Conservation (phyloP, 495 filamentous ascomycete species). For the Oleoguttula mirabilis region DNA sequence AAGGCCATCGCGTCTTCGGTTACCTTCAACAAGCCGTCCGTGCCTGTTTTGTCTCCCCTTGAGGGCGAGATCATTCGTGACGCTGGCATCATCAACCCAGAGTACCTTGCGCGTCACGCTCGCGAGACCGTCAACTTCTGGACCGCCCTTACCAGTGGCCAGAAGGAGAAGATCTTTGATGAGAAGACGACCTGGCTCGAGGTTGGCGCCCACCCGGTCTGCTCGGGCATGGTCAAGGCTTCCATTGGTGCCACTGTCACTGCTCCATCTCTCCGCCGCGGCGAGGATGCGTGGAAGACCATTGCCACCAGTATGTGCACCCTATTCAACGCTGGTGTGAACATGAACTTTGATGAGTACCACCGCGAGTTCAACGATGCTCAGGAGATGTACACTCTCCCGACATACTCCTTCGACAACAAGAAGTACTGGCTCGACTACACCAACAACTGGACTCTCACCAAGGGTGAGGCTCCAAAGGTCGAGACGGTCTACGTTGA, state of each 20-base stretch:
- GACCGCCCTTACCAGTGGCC: conserved; percentile 29
- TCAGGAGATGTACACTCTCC: conserved; percentile 33
- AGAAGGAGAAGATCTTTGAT: conserved; percentile 31
- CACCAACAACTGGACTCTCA: conserved; percentile 39
- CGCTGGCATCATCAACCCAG: conserved; percentile 31
- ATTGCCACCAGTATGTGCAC: conserved; percentile 32
- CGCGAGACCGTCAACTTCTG: conserved; percentile 37
- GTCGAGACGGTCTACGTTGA: conserved; percentile 19
- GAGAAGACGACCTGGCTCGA: conserved; percentile 36
- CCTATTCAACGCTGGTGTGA: conserved; percentile 31
- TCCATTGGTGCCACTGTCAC: conserved; percentile 30
- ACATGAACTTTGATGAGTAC: conserved; percentile 38
- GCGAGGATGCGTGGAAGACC: conserved; percentile 38
- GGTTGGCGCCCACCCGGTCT: conserved; percentile 34
- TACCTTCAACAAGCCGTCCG: conserved; percentile 31
- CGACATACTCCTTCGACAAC: conserved; percentile 38
- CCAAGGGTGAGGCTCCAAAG: conserved; percentile 33
- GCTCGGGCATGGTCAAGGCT: conserved; percentile 33
- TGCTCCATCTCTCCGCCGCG: conserved; percentile 33
- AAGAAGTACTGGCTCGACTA: conserved; percentile 44
- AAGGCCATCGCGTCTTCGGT: conserved; percentile 30
- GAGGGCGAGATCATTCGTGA: conserved; percentile 34
- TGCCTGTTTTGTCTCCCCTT: conserved; percentile 33
- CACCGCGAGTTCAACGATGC: conserved; percentile 35
- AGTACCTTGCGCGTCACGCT: conserved; percentile 34